Base-by-base conservation (phyloP, 176 grass and related monocot genomes). In the Pharus latifolius region DNA sequence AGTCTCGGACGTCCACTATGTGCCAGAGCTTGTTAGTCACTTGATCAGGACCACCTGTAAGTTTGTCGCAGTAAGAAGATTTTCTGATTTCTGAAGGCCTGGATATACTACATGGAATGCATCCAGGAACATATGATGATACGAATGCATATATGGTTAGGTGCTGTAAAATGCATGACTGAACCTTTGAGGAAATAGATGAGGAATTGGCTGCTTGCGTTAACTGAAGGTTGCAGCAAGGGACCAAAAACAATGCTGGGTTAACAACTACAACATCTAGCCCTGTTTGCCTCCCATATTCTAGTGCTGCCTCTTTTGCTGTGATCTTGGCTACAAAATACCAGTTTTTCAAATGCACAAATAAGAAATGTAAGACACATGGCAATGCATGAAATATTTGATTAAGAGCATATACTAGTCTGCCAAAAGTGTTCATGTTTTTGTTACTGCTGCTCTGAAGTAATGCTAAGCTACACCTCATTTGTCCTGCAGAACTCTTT, bases 281-380 rank as follows among this genome's bases (percentile, higher is more conserved):
- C 2, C 74, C 79, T n/a, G 63, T 83, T 42, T 63, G 68, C 54
- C 74, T 7, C 2, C 15, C 59, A 2, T 74, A 78, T 7, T 85
- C 73, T 35, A 85, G 49, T 19, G 78, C 78, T 27, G 55, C 80
- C 16, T 73, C 67, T 68, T 90, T 82, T 41, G 82, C 57, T 49
- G 78, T 45, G 1, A 56, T 85, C 37, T 90, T 85, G 13, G 82
- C 69, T 28, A 75, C 43, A 42, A 1, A 59, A 49, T 90, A 85
- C 82, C 82, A 85, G 15, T 31, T 43, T 78, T 90, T 46, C 2
- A 20, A 79, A 17, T n/a, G n/a, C 45, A 55, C 30, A 54, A 37
- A 6, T 3, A 35, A 61, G 38, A 52, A 18, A 55, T 22, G 20
- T 56, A n/a, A n/a, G n/a, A 38, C 6, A 38, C 4, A 38, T 5